Conservation (phyloP, 2,329 filamentous ascomycete genomes). For the Alternaria ventricosa region DNA sequence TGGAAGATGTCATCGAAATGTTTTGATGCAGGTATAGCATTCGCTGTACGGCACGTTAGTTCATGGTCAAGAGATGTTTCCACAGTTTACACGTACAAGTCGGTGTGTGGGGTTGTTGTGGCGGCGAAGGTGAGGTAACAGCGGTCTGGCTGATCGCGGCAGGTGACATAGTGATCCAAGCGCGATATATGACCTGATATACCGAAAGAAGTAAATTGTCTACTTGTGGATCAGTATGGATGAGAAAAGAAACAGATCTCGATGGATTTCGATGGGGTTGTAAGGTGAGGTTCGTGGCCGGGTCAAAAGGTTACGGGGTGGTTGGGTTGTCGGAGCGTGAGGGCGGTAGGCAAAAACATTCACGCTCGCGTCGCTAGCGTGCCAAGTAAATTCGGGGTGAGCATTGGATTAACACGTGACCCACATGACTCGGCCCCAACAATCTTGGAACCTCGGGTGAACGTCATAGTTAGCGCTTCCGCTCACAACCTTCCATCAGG, state of each 20-base stretch:
- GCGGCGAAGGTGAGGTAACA: constrained; percentile 28
- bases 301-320: constrained; percentile 26
- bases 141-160: constrained; percentile 34
- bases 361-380: constrained; percentile 48
- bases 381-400: constrained; percentile 17
- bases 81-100: constrained; percentile 16
- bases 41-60: constrained; percentile 16
- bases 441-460: constrained; percentile 4
- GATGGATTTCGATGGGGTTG: constrained; percentile 38
- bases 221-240: constrained; percentile 1
- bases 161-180: constrained; percentile 43
- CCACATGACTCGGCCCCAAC: constrained; percentile 15
- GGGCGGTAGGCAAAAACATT: constrained; percentile 47
- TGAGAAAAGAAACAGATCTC: constrained; percentile 3
- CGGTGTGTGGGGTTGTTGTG: constrained; percentile 22
- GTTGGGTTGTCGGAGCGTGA: constrained; percentile 34
- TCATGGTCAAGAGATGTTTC: neutral
- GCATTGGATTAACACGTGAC: constrained; percentile 37
- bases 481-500: neutral
- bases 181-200: constrained; percentile 36
- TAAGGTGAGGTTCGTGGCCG: constrained; percentile 19
- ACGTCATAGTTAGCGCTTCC: constrained; percentile 14
- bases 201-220: constrained; percentile 19
- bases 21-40: constrained; percentile 20
- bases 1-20: constrained; percentile 47